Evolutionary conservation across 2,329 filamentous ascomycete species (phyloP).

Genomic region (Cladosporium colombiae): DNA sequence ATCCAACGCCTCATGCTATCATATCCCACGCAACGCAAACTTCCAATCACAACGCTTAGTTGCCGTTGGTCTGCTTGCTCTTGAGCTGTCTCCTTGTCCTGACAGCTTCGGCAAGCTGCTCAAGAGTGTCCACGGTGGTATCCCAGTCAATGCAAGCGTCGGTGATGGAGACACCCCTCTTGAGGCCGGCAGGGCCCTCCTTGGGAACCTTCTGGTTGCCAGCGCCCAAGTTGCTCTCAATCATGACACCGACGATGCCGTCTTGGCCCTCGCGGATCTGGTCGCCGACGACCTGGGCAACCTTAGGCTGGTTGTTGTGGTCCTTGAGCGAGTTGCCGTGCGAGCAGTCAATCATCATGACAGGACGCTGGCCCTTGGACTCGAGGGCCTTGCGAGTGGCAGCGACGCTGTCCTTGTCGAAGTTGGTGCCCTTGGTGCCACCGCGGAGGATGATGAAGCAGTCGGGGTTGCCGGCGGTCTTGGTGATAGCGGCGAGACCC

Average conservation of each 20-base stretch:
- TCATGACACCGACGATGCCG: slow-evolving; percentile 96
- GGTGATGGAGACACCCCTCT: slow-evolving; percentile 95
- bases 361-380: slow-evolving; percentile 68
- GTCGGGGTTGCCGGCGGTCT: slow-evolving; percentile 92
- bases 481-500: slow-evolving; percentile 90
- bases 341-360: slow-evolving; percentile 97
- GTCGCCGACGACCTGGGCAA: slow-evolving; percentile 75
- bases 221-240: slow-evolving; percentile 96
- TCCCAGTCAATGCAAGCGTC: slow-evolving; percentile 97
- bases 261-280: slow-evolving; percentile 84
- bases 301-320: slow-evolving; percentile 96
- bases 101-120: slow-evolving; percentile 76
- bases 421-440: slow-evolving; percentile 92
- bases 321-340: slow-evolving; percentile 87
- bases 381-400: slow-evolving; percentile 77
- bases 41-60: background rate
- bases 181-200: slow-evolving; percentile 79
- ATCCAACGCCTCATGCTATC: slow-evolving; percentile 18
- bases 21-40: background rate
- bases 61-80: slow-evolving; percentile 25
- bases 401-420: slow-evolving; percentile 78
- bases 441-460: slow-evolving; percentile 96
- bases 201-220: slow-evolving; percentile 88
- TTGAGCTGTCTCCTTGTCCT: slow-evolving; percentile 64
- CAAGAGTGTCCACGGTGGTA: slow-evolving; percentile 78